Evolutionary conservation across 2,329 filamentous ascomycete genomes (phyloP).

Genomic region (Verticillium longisporum): DNA sequence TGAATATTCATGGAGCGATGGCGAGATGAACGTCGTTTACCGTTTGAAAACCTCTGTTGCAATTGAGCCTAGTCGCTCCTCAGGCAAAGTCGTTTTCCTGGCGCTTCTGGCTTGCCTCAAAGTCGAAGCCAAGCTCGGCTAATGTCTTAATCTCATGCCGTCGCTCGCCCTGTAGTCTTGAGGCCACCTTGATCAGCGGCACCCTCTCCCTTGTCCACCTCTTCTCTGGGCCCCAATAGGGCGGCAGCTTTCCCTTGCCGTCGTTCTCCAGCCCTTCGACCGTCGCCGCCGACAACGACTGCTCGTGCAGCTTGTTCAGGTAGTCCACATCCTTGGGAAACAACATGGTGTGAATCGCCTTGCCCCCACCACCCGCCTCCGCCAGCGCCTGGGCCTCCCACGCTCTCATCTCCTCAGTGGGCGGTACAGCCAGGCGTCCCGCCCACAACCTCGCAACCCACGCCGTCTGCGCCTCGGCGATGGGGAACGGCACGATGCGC

Average conservation of each 20-base stretch:
- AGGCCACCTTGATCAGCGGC: constrained; percentile 32
- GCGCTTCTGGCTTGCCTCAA: constrained; percentile 18
- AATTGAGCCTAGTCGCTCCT: too few relatives aligned
- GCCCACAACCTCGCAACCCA: constrained; percentile 62
- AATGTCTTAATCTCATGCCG: constrained; percentile 25
- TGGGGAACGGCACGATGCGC: constrained; percentile 64
- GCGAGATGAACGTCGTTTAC: too few relatives aligned
- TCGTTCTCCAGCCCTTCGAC: constrained; percentile 23
- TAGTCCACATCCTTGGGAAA: constrained; percentile 52
- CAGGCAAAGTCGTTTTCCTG: too few relatives aligned
- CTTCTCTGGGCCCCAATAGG: constrained; percentile 31
- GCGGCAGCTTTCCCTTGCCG: constrained; percentile 27
- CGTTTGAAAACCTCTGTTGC: too few relatives aligned
- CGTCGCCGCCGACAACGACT: constrained; percentile 31
- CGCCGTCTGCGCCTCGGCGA: constrained; percentile 62
- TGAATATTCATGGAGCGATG: too few relatives aligned
- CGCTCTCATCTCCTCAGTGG: constrained; percentile 44
- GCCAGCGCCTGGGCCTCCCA: constrained; percentile 52
- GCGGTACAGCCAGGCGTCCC: constrained; percentile 50
- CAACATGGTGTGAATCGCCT: constrained; percentile 31
- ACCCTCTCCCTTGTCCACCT: constrained; percentile 31
- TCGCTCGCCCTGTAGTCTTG: constrained; percentile 24
- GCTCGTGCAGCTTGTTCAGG: constrained; percentile 49
- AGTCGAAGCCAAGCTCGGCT: constrained; percentile 44
- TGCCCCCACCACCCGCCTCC: constrained; percentile 35